Percentiles rank a stretch among this genome's conserved stretches.
Conservation (phyloP, 345 rosid genomes). For the Eucalyptus curtisii region DNA sequence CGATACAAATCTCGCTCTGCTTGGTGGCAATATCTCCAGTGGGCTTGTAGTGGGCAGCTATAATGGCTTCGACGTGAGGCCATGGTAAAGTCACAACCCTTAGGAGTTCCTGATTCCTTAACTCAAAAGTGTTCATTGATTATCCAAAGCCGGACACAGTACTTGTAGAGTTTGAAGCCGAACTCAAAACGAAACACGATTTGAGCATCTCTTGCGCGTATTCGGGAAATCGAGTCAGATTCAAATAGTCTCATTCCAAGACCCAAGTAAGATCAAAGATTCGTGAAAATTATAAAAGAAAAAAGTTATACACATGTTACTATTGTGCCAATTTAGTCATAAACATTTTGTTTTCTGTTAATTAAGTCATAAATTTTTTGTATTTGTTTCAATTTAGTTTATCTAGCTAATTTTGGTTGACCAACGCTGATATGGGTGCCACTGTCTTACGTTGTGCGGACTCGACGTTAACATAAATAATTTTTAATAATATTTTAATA, state of each 20-base stretch:
- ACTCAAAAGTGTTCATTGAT: background rate
- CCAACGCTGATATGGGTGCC: too few species aligned
- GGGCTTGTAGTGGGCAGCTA: background rate
- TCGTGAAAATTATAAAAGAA: background rate
- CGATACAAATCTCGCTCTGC: background rate
- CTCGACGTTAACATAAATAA: accelerated
- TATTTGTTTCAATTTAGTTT: too few species aligned
- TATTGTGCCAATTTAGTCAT: accelerated
- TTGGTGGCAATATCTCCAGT: background rate
- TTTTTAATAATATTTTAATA: too few species aligned
- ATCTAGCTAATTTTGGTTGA: too few species aligned
- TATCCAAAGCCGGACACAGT: background rate
- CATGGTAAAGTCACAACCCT: background rate
- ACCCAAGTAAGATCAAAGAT: background rate
- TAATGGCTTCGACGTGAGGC: background rate
- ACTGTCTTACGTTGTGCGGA: accelerated
- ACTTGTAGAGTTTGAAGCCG: too few species aligned
- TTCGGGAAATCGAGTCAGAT: background rate
- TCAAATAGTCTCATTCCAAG: accelerated
- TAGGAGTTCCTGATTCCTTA: background rate
- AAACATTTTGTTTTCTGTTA: accelerated
- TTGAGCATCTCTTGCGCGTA: background rate
- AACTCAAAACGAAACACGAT: accelerated
- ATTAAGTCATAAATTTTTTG: accelerated
- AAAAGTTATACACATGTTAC: accelerated